Evolutionary conservation across 108 stramenopile species (phyloP), one percentile per base, ranked within the genome.

Genomic region (Aureococcus anophagefferens): DNA sequence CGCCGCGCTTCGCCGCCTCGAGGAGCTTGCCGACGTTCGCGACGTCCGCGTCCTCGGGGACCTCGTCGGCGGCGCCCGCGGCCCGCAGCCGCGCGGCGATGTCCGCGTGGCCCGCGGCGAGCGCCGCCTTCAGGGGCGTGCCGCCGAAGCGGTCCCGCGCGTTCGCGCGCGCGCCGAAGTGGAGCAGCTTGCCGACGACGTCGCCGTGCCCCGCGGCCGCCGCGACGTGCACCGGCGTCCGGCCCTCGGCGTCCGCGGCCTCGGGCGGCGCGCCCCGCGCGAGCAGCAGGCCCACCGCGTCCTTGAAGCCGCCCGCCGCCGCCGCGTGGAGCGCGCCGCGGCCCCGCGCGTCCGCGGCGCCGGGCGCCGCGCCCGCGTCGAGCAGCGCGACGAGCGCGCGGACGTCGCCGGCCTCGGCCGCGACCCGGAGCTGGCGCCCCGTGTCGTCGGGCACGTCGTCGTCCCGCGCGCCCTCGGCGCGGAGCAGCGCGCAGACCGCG

Each of bases 151-250:
- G 84, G 82, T 96, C 95, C 71, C 72, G 77, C 0, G 76, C 88
- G 74, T 91, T 90, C 40, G 85, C 81, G 79, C 93, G 74, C 33
- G 90, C 92, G 33, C 92, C 91, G 21, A 45, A 62, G 28, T 82
- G 72, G 46, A 84, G 81, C 18, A 96, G 73, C 16, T 79, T 63
- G 17, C 78, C 33, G 0, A 93, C 84, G 18, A 94, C 81, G 4
- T 81, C 79, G 29, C 64, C 71, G 64, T 90, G 89, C 36, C 93
- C 93, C 67, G 87, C 92, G 0, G 85, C 82, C 5, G 88, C 84
- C 7, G 91, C 93, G 62, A 96, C 62, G 72, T 96, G 95, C 69
- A 94, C 51, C 16, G 93, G 87, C 34, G 95, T 94, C 45, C 95
- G 82, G 45, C 81, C 85, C 74, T 94, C 93, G 68, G 91, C 91